These are phyloP conservation scores for Byssochlamys sp. DNA, from an alignment of 2,329 filamentous ascomycete species.

Conservation along the genomic window DNA sequence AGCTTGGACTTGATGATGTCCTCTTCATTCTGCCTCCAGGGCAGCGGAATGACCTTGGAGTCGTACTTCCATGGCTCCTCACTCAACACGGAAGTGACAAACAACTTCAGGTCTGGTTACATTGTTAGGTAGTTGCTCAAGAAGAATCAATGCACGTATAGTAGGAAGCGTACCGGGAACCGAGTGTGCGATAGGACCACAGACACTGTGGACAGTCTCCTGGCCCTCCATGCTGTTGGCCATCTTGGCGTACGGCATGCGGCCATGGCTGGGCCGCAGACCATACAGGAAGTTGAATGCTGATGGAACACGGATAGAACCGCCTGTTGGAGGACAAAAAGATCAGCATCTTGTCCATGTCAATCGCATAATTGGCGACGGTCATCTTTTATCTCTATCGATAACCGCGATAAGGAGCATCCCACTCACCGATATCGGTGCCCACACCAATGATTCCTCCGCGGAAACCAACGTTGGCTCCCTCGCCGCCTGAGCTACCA, in stretches of 20 bases:
- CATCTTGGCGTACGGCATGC: slow-evolving; percentile 25
- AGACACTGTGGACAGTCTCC: slow-evolving; percentile 23
- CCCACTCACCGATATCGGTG: slow-evolving; percentile 47
- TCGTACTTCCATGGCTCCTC: slow-evolving; percentile 30
- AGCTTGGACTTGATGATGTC: slow-evolving; percentile 1
- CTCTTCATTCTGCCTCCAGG: slow-evolving; percentile 20
- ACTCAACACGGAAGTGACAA: slow-evolving; percentile 24
- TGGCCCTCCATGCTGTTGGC: slow-evolving; percentile 29
- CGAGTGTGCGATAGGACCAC: slow-evolving; percentile 25
- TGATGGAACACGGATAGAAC: slow-evolving; percentile 35
- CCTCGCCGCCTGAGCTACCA: slow-evolving; percentile 59
- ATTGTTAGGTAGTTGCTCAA: slow-evolving; percentile 2
- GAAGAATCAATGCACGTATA: slow-evolving; percentile 7
- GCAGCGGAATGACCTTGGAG: slow-evolving; percentile 24
- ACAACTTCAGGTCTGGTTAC: slow-evolving; percentile 12
- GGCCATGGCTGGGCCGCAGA: slow-evolving; percentile 28
- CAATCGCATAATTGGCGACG: neutral
- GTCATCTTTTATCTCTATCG: neutral
- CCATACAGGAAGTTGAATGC: slow-evolving; percentile 34
- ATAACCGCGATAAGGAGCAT: neutral
- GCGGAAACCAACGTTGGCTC: slow-evolving; percentile 50
- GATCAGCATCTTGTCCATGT: neutral
- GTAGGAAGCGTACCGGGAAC: slow-evolving; percentile 13
- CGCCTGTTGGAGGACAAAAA: slow-evolving; percentile 14
- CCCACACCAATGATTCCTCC: slow-evolving; percentile 55